These are phyloP conservation scores for Didymella pinodella DNA, from an alignment of 2,329 filamentous ascomycete genomes.

Conservation along the genomic window DNA sequence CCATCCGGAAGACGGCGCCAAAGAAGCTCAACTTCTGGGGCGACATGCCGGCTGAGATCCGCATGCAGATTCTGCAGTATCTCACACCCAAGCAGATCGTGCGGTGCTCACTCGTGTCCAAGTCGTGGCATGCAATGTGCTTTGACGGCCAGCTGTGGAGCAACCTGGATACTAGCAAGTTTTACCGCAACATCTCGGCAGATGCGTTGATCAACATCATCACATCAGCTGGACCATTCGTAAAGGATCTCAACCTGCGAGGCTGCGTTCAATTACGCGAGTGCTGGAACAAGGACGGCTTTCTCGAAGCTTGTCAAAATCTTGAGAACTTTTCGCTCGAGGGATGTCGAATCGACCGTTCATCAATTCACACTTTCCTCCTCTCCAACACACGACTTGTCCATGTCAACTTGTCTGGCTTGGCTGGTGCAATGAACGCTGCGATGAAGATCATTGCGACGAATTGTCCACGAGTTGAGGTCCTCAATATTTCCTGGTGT, in stretches of 20 bases:
- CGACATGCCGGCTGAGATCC: conserved; percentile 82
- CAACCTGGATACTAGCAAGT: conserved; percentile 80
- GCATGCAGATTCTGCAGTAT: conserved; percentile 77
- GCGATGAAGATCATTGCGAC: conserved; percentile 86
- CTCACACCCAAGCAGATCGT: conserved; percentile 83
- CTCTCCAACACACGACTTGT: conserved; percentile 79
- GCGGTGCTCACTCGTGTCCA: conserved; percentile 77
- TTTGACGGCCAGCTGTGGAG: conserved; percentile 96
- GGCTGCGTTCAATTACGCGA: conserved; percentile 90
- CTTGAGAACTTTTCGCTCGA: conserved; percentile 87
- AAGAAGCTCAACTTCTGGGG: conserved; percentile 74
- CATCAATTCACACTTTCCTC: conserved; percentile 78
- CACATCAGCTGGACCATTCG: conserved; percentile 83
- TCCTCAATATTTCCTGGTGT: conserved; percentile 93
- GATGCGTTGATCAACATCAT: conserved; percentile 86
- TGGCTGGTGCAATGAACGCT: conserved; percentile 79
- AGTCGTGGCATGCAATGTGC: conserved; percentile 80
- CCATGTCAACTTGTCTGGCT: conserved; percentile 85
- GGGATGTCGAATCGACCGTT: conserved; percentile 84
- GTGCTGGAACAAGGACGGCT: conserved; percentile 76
- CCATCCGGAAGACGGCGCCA: conserved; percentile 47
- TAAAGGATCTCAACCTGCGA: conserved; percentile 87
- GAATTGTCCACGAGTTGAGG: conserved; percentile 81
- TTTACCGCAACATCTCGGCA: conserved; percentile 86
- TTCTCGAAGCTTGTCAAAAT: conserved; percentile 86